Conservation (phyloP, 441 rosid genomes). For the Pelargonium citronellum region DNA sequence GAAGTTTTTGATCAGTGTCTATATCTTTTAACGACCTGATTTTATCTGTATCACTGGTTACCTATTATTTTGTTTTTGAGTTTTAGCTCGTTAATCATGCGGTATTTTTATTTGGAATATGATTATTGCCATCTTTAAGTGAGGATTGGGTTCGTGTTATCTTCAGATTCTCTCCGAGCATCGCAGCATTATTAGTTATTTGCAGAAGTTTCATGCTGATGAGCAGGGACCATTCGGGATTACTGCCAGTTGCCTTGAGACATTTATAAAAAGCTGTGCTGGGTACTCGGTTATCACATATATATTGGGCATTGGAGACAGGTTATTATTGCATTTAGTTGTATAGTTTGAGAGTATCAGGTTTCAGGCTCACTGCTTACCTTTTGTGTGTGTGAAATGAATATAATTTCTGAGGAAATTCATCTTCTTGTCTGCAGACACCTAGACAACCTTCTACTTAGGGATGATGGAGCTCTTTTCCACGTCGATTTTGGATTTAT, state of each 20-base stretch:
- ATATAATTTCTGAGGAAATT: conserved; percentile 12
- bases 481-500: conserved; percentile 96
- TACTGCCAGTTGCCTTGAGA: conserved; percentile 91
- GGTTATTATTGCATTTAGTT: conserved; percentile 36
- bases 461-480: conserved; percentile 94
- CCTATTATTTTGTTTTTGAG: background rate
- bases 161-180: conserved; percentile 91
- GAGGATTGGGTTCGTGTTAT: conserved; percentile 15
- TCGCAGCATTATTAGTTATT: conserved; percentile 83
- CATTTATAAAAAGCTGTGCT: conserved; percentile 97
- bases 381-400: background rate
- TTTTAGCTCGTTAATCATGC: background rate
- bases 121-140: background rate
- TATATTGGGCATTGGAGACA: conserved; percentile 93
- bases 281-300: conserved; percentile 97
- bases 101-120: background rate
- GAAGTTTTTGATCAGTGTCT: background rate
- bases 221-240: conserved; percentile 95
- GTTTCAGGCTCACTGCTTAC: background rate
- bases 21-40: background rate
- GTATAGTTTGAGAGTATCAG: conserved; percentile 1
- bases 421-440: conserved; percentile 45
- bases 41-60: background rate
- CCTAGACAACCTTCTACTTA: conserved; percentile 92
- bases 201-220: conserved; percentile 94